These are phyloP conservation scores for Coleophoma cylindrospora DNA, from an alignment of 2,329 filamentous ascomycete genomes.

Conservation along the genomic window DNA sequence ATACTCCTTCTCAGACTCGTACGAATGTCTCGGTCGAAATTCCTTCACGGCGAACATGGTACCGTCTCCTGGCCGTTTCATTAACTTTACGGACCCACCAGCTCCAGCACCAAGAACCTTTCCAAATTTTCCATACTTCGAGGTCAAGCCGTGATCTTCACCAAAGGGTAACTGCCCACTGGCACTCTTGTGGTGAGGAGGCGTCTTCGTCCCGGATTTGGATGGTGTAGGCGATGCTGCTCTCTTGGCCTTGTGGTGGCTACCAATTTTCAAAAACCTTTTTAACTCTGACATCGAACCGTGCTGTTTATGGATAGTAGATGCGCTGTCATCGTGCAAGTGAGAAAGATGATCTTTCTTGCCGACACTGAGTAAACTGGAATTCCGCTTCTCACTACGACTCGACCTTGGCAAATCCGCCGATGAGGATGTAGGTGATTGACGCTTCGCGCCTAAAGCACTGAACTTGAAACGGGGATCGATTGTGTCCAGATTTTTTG, in stretches of 20 bases:
- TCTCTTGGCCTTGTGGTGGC: constrained; percentile 62
- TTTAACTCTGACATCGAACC: constrained; percentile 93
- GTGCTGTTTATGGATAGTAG: constrained; percentile 48
- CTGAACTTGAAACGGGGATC: constrained; percentile 80
- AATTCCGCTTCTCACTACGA: constrained; percentile 46
- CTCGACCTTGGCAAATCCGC: constrained; percentile 40
- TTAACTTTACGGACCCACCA: constrained; percentile 86
- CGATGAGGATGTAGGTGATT: constrained; percentile 49
- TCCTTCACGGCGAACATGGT: constrained; percentile 98
- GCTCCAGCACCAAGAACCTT: constrained; percentile 91
- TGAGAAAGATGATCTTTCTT: constrained; percentile 39
- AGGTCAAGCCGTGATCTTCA: constrained; percentile 84
- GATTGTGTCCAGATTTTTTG: constrained; percentile 59
- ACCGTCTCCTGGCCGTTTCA: constrained; percentile 89
- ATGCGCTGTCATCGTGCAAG: constrained; percentile 38
- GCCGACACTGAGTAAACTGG: constrained; percentile 34
- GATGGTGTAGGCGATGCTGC: constrained; percentile 58
- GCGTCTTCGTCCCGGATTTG: constrained; percentile 43
- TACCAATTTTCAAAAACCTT: constrained; percentile 86
- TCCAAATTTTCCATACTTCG: constrained; percentile 93
- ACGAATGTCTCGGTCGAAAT: constrained; percentile 84
- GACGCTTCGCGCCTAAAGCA: constrained; percentile 60
- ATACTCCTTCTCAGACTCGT: constrained; percentile 93
- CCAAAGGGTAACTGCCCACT: constrained; percentile 75
- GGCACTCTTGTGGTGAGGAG: constrained; percentile 39